Percentiles rank a stretch among this genome's conserved stretches.
Evolutionary conservation across 768 basidiomycete species (phyloP).

Genomic region (Russula vinacea): DNA sequence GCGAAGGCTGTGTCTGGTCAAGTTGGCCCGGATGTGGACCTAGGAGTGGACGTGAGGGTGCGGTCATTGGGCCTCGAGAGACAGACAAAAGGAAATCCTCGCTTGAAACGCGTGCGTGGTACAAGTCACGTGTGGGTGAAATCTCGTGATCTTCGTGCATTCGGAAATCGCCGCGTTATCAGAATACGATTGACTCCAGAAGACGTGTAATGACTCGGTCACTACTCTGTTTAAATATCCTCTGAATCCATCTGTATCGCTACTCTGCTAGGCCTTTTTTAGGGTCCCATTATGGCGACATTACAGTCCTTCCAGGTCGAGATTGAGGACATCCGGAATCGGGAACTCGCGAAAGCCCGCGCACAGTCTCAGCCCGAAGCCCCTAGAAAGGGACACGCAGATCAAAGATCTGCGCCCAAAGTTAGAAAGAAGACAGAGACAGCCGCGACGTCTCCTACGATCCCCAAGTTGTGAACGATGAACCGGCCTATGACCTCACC

Average conservation of each 20-base stretch:
- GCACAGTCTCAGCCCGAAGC: constrained; percentile 36
- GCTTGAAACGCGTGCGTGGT: background rate
- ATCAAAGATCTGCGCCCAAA: constrained; percentile 17
- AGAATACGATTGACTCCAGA: background rate
- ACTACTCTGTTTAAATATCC: constrained; percentile 5
- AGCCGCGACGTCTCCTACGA: background rate
- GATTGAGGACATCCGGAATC: constrained; percentile 71
- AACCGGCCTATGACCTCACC: constrained; percentile 15
- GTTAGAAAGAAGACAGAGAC: constrained; percentile 15
- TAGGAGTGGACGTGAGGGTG: constrained; percentile 23
- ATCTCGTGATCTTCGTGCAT: background rate
- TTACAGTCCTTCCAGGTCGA: constrained; percentile 66
- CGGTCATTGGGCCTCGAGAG: constrained; percentile 9
- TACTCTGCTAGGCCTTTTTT: background rate
- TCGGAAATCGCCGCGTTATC: background rate
- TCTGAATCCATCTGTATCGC: background rate
- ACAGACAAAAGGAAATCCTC: background rate
- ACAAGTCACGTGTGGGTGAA: background rate
- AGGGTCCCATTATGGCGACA: constrained; percentile 33
- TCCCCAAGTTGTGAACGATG: constrained; percentile 9
- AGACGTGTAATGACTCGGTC: constrained; percentile 19
- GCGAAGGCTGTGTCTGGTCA: constrained; percentile 57
- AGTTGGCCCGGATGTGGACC: constrained; percentile 62
- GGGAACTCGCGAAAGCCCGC: constrained; percentile 65
- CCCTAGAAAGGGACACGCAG: constrained; percentile 18